Conservation (phyloP, 768 basidiomycete genomes). For the Lactarius tabidus region DNA sequence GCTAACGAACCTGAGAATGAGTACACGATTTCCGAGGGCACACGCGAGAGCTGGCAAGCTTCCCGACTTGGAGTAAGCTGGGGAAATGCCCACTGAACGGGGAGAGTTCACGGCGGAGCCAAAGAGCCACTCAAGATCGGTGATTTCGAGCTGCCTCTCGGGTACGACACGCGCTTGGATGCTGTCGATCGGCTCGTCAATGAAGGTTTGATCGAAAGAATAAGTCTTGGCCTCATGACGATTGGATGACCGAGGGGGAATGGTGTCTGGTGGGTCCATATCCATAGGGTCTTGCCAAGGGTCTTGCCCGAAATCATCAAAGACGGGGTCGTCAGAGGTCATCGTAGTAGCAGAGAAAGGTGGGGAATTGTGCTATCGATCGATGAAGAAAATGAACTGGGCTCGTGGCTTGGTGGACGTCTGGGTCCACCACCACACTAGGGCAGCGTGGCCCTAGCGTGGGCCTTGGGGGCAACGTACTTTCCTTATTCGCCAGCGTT, state of each 20-base stretch:
- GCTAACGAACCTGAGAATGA: conserved; percentile 28
- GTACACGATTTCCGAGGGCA: conserved; percentile 33
- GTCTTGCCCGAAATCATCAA: background rate
- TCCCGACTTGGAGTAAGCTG: conserved; percentile 44
- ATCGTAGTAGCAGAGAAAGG: conserved; percentile 4
- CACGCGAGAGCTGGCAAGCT: conserved; percentile 46
- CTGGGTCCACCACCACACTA: background rate
- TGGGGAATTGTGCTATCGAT: background rate
- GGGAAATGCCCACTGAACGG: conserved; percentile 45
- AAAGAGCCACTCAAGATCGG: conserved; percentile 24
- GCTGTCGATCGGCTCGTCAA: conserved; percentile 29
- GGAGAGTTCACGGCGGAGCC: conserved; percentile 23
- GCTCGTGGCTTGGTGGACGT: conserved; percentile 1
- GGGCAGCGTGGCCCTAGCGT: background rate
- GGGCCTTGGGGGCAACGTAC: background rate
- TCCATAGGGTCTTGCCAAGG: too few species aligned
- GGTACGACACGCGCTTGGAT: conserved; percentile 27
- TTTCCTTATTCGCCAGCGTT: background rate
- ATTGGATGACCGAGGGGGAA: background rate
- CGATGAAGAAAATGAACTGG: background rate
- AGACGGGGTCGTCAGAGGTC: background rate
- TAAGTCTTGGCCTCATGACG: background rate
- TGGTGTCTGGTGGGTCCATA: background rate
- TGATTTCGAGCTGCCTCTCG: conserved; percentile 26
- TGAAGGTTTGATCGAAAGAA: conserved; percentile 26